Conservation (phyloP, 2,329 filamentous ascomycete species). For the Epichloe scottii region DNA sequence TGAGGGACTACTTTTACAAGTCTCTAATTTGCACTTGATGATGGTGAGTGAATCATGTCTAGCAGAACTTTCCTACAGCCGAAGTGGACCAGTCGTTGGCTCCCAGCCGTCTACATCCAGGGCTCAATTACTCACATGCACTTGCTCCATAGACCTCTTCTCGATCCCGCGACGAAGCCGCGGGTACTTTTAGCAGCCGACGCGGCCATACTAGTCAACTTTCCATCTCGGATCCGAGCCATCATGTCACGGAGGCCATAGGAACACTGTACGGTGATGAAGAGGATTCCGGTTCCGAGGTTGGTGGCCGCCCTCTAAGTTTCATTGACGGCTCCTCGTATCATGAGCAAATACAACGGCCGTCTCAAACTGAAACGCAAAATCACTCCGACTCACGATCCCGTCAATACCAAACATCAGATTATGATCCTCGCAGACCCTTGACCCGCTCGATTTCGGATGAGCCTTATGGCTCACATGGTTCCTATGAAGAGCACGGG, state of each 20-base stretch:
- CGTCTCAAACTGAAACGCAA: constrained; percentile 9
- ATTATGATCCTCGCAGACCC: constrained; percentile 26
- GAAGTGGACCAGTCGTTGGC: not conserved
- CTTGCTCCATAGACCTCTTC: constrained; percentile 40
- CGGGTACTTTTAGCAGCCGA: constrained; percentile 44
- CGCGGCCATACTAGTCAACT: constrained; percentile 46
- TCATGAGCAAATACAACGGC: constrained; percentile 34
- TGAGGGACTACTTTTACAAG: constrained; percentile 22
- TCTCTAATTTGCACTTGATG: constrained; percentile 29
- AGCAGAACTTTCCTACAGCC: not conserved
- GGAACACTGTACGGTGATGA: constrained; percentile 79
- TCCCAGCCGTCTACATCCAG: not conserved
- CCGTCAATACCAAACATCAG: constrained; percentile 16
- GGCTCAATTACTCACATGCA: not conserved
- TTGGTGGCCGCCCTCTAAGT: constrained; percentile 52
- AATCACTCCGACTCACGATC: constrained; percentile 2
- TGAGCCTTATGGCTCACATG: constrained; percentile 19
- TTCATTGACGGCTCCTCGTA: constrained; percentile 50
- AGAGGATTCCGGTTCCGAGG: constrained; percentile 45
- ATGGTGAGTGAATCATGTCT: constrained; percentile 29
- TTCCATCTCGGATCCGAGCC: constrained; percentile 73
- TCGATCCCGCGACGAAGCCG: constrained; percentile 41
- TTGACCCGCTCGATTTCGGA: constrained; percentile 36
- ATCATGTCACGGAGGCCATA: constrained; percentile 91
- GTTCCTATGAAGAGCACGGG: constrained; percentile 20